Evolutionary conservation across 768 basidiomycete species (phyloP).

Genomic region (Neoboletus brunneissimus): DNA sequence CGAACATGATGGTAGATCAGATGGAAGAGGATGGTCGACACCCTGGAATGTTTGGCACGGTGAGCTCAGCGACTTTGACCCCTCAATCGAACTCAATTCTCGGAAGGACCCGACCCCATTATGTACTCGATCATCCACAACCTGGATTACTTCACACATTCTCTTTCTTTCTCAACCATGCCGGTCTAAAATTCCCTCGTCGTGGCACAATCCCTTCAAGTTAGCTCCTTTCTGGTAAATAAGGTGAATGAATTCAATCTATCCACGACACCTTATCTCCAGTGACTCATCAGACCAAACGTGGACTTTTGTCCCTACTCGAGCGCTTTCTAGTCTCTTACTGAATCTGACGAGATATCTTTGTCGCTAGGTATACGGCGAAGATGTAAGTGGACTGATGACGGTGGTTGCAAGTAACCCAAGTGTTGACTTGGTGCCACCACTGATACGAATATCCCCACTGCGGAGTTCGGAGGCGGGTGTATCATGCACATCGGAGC

Average conservation of each 20-base stretch:
- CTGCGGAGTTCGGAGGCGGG: too few relatives aligned
- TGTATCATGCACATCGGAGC: not conserved
- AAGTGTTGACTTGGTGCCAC: not conserved
- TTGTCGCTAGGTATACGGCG: not conserved
- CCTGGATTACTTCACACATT: not conserved
- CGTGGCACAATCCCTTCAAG: not conserved
- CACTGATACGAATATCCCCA: not conserved
- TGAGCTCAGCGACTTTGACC: not conserved
- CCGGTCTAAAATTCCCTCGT: not conserved
- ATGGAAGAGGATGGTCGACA: not conserved
- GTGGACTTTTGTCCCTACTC: not conserved
- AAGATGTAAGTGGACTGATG: not conserved
- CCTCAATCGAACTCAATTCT: constrained; percentile 5
- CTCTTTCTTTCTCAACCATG: not conserved
- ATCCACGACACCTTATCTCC: not conserved
- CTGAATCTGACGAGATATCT: not conserved
- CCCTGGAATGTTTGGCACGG: not conserved
- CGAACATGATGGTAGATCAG: constrained; percentile 71
- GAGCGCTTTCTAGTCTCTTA: too few relatives aligned
- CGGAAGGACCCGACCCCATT: constrained; percentile 7
- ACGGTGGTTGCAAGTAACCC: not conserved
- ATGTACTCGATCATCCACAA: not conserved
- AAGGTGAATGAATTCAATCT: not conserved
- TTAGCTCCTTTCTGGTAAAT: not conserved
- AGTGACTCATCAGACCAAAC: not conserved